Evolutionary conservation across 2,329 filamentous ascomycete species (phyloP).

Genomic region (Calonectria henricotiae): DNA sequence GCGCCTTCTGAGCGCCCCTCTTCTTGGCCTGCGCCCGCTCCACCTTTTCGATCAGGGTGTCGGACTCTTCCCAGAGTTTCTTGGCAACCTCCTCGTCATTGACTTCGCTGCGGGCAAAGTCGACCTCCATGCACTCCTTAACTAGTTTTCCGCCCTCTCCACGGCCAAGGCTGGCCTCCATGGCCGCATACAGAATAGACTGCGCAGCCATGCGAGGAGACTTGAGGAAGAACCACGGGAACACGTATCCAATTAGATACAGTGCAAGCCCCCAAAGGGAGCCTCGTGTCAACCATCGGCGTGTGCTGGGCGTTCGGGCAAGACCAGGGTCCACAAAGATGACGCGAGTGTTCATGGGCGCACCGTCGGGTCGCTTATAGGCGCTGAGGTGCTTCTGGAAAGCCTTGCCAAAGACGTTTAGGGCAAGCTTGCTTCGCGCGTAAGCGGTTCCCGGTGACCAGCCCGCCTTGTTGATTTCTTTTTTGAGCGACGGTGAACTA

Average conservation of each 20-base stretch:
- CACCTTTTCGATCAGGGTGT: constrained; percentile 86
- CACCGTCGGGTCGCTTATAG: constrained; percentile 87
- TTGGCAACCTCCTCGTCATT: constrained; percentile 86
- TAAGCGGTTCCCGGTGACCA: constrained; percentile 75
- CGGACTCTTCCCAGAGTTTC: constrained; percentile 91
- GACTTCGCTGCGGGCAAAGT: constrained; percentile 81
- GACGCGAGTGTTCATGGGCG: constrained; percentile 87
- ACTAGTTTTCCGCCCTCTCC: constrained; percentile 80
- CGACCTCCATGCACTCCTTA: constrained; percentile 89
- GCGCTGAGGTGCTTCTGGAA: constrained; percentile 93
- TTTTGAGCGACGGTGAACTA: constrained; percentile 77
- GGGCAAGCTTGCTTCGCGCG: constrained; percentile 80
- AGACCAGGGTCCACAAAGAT: constrained; percentile 91
- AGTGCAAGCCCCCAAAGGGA: constrained; percentile 84
- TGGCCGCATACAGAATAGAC: constrained; percentile 86
- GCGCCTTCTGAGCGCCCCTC: constrained; percentile 61
- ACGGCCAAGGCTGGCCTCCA: constrained; percentile 82
- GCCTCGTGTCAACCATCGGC: constrained; percentile 89
- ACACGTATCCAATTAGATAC: constrained; percentile 84
- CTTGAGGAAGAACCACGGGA: constrained; percentile 93
- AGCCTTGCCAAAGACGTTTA: constrained; percentile 90
- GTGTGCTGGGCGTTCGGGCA: constrained; percentile 87
- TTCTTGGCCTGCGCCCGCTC: constrained; percentile 77
- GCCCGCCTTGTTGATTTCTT: constrained; percentile 65
- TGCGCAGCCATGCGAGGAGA: constrained; percentile 88